A percentile compares a stretch with the other conserved stretches of the same genome.
Evolutionary conservation across 345 rosid genomes (phyloP).

Genomic region (Rhodomyrtus tomentosa): DNA sequence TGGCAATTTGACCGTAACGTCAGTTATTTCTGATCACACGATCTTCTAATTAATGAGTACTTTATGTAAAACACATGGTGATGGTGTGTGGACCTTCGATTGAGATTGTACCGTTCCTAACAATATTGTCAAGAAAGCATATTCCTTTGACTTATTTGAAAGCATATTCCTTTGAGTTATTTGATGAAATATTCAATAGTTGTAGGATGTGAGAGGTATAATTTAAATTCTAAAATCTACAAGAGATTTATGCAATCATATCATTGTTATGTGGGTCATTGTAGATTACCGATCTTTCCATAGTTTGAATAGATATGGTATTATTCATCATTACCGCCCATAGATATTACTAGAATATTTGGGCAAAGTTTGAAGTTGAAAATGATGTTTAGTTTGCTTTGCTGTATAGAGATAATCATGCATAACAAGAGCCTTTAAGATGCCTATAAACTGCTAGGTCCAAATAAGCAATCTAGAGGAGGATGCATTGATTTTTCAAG

Average conservation of each 20-base stretch:
- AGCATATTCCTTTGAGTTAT: no score
- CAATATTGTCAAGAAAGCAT: no score
- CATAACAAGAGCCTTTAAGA: neutral
- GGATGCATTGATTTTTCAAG: neutral
- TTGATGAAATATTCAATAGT: neutral
- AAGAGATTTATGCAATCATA: neutral
- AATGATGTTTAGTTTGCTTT: neutral
- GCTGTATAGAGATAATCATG: neutral
- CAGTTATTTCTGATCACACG: no score
- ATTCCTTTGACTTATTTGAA: no score
- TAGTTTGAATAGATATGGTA: neutral
- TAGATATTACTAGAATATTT: neutral
- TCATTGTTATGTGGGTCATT: neutral
- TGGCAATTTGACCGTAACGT: no score
- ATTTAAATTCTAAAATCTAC: neutral
- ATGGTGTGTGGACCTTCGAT: no score
- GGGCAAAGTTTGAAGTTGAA: neutral
- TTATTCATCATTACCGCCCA: neutral
- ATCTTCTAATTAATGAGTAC: no score
- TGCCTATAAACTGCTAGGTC: neutral
- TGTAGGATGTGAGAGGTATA: neutral
- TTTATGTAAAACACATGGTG: no score
- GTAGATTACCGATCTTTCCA: neutral
- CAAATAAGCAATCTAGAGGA: neutral
- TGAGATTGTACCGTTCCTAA: no score